Evolutionary conservation across 108 stramenopile genomes (phyloP).

Genomic region (Aurantiochytrium sp.): DNA sequence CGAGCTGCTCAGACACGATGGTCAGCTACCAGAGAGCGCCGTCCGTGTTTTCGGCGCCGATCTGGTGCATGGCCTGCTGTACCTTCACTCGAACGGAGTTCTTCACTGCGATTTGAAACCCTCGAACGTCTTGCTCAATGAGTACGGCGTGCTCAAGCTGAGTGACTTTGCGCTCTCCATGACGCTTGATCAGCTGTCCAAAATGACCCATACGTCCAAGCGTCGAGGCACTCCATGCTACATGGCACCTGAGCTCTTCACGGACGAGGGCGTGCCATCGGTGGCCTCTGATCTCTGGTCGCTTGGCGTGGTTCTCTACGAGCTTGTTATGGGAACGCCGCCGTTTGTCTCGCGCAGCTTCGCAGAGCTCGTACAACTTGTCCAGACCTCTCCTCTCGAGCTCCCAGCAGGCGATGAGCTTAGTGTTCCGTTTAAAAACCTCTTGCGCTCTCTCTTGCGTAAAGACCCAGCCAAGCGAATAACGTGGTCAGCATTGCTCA

Average conservation of each 20-base stretch:
- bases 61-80: conserved; percentile 48
- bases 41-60: conserved; percentile 47
- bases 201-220: neutral
- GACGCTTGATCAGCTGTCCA: neutral
- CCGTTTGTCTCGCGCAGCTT: conserved; percentile 19
- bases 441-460: conserved; percentile 31
- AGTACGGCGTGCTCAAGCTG: conserved; percentile 54
- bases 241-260: conserved; percentile 52
- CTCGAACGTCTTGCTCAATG: conserved; percentile 48
- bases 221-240: conserved; percentile 31
- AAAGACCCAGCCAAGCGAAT: conserved; percentile 32
- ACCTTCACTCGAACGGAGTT: conserved; percentile 48
- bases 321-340: conserved; percentile 29
- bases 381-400: neutral
- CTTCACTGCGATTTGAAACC: conserved; percentile 54
- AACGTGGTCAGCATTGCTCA: conserved; percentile 35
- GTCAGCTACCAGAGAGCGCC: conserved; percentile 37
- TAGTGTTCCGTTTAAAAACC: conserved; percentile 29
- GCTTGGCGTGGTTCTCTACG: conserved; percentile 45
- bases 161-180: conserved; percentile 37
- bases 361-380: neutral
- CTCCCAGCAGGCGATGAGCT: conserved; percentile 27
- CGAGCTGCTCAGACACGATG: conserved; percentile 40
- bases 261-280: conserved; percentile 29
- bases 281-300: conserved; percentile 48